phyloP scores from a whole-genome alignment of 2,329 filamentous ascomycete genomes.

The Arthrobotrys pseudoclavata region DNA sequence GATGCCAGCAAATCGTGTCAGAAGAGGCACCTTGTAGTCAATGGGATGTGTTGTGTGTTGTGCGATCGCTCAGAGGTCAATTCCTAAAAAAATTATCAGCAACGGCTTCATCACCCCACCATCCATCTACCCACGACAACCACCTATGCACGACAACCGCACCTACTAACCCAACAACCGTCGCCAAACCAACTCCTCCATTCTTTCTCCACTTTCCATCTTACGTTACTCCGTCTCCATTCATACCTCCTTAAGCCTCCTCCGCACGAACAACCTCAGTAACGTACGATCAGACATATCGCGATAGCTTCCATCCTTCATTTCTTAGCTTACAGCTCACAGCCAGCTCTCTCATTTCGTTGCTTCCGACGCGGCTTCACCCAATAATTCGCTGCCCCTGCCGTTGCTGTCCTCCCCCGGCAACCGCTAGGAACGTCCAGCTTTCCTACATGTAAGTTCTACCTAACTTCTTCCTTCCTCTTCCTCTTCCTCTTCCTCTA shows the following conservation, averaged over 20 bases:
- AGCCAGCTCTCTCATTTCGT: not conserved
- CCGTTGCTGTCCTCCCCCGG: not conserved
- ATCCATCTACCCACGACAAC: not conserved
- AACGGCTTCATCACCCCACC: not conserved
- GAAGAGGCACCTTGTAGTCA: not conserved
- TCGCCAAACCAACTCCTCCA: constrained; percentile 2
- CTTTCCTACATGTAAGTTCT: not conserved
- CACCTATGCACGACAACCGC: not conserved
- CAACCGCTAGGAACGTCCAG: not conserved
- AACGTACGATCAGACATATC: not conserved
- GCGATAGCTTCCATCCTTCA: not conserved
- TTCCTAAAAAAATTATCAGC: not conserved
- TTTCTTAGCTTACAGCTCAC: not conserved
- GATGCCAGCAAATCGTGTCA: constrained; percentile 18
- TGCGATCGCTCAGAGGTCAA: not conserved
- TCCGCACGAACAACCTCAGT: not conserved
- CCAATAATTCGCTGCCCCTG: not conserved
- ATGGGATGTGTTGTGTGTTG: constrained; percentile 29
- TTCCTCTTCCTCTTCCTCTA: not conserved
- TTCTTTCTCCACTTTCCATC: not conserved
- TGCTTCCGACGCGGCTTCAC: not conserved
- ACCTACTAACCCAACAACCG: not conserved
- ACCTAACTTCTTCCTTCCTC: not conserved
- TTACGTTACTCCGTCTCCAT: not conserved
- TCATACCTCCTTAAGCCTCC: not conserved